Base-by-base conservation (phyloP, 441 rosid genomes). In the Gossypium schwendimanii region DNA sequence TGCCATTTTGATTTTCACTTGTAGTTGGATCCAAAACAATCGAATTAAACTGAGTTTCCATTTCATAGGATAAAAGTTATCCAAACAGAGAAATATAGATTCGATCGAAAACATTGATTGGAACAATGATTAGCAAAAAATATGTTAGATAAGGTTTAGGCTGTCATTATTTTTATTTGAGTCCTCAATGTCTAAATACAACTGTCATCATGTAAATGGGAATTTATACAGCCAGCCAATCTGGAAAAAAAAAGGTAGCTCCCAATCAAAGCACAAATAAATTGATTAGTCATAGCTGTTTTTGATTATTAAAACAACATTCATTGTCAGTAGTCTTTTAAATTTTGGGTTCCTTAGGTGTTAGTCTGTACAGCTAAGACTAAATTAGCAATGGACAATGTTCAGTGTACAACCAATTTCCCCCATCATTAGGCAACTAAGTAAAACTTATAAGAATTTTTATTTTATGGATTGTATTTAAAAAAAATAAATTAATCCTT, bases 121-220 rank as follows among this genome's bases (percentile, higher is more conserved):
- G 70, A 65, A 65, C 57, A 65, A 65, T 47, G 10, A 66, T 66
- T 45, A 26, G 41, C 39, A 41, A 45, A 28, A 57, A 57, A 23
- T 5, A 8, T 49, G 71, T 28, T 26, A 15, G 59, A 15, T 50
- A 15, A 50, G 45, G 15, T 3, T 68, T 10, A 26, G 45, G 45
- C 59, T 68, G 71, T 50, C 47, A 10, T 14, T 50, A 10, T 50
- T 50, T 15, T 11, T 68, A 23, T 49, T 6, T 4, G n/a, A 9
- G 10, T 17, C 17, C 18, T 14, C 20, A 28, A 6, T 2, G n/a
- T 28, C 9, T 1, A 15, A 49, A 26, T 52, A 52, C 58, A 68
- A 17, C 28, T 68, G 61, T 68, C 61, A 5, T 12, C 47, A 41
- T 4, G 31, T 31, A 65, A 67, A 69, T 31, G 61, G 36, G 49